Percentiles rank a stretch among this genome's conserved stretches.
These are phyloP conservation scores for Strobilomyces echinocephalus DNA, from an alignment of 768 basidiomycete species.

Conservation along the genomic window DNA sequence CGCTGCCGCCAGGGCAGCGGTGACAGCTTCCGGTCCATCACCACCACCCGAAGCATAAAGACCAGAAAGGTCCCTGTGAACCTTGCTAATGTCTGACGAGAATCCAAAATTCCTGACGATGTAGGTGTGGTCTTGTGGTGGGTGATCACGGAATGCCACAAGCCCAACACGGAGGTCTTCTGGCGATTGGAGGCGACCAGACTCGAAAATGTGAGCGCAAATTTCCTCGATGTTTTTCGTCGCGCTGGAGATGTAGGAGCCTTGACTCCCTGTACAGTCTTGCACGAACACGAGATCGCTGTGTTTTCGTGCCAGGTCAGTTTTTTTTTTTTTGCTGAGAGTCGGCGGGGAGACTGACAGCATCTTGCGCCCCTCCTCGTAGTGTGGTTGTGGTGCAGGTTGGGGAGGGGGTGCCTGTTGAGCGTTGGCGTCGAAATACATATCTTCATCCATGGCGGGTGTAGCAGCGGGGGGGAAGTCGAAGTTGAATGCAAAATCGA, in stretches of 20 bases:
- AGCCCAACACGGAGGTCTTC: conserved; percentile 92
- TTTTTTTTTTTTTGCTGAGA: conserved; percentile 2
- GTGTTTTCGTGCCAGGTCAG: conserved; percentile 13
- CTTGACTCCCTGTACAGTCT: conserved; percentile 91
- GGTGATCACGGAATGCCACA: conserved; percentile 94
- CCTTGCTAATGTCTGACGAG: conserved; percentile 83
- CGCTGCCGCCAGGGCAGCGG: conserved; percentile 84
- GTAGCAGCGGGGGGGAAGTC: not conserved
- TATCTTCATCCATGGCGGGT: conserved; percentile 69
- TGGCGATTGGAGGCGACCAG: conserved; percentile 78
- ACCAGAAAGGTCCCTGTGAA: conserved; percentile 76
- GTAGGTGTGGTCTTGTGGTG: conserved; percentile 95
- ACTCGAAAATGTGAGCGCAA: conserved; percentile 90
- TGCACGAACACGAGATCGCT: conserved; percentile 95
- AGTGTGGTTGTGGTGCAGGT: conserved; percentile 26
- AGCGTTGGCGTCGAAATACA: conserved; percentile 54
- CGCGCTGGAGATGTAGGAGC: conserved; percentile 86
- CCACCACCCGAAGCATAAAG: conserved; percentile 89
- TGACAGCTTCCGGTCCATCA: conserved; percentile 96
- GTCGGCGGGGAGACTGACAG: conserved; percentile 47
- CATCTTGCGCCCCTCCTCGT: conserved; percentile 57
- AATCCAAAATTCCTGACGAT: conserved; percentile 92
- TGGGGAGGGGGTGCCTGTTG: conserved; percentile 31
- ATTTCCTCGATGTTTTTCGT: conserved; percentile 97
- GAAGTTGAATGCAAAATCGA: conserved; percentile 13